Conservation (phyloP, 2,329 filamentous ascomycete genomes). For the Cladosporium halotolerans region DNA sequence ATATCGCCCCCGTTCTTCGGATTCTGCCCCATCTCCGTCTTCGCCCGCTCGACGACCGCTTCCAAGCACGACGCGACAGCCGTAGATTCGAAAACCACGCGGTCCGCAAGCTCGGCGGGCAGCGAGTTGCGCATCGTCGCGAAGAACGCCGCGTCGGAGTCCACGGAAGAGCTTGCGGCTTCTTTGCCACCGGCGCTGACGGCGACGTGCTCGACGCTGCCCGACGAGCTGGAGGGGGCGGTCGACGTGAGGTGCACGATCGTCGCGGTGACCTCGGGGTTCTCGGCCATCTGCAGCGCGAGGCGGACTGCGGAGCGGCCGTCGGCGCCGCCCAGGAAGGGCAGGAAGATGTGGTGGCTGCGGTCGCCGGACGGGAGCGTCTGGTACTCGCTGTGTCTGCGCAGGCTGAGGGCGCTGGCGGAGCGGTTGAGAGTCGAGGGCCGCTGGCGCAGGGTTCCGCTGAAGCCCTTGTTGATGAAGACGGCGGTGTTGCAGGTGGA, state of each 20-base stretch:
- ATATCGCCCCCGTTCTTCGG: constrained; percentile 64
- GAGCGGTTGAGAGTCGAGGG: constrained; percentile 41
- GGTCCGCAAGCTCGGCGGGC: constrained; percentile 42
- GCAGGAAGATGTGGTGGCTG: constrained; percentile 77
- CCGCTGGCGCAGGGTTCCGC: constrained; percentile 36
- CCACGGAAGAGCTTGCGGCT: not conserved
- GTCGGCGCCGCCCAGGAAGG: constrained; percentile 79
- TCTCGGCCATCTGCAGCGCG: constrained; percentile 76
- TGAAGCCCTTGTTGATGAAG: constrained; percentile 69
- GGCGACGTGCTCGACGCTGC: constrained; percentile 9
- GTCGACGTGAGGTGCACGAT: constrained; percentile 52
- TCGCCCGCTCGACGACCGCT: constrained; percentile 49
- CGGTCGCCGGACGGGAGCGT: constrained; percentile 56
- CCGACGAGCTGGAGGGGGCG: not conserved
- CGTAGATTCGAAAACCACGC: constrained; percentile 54
- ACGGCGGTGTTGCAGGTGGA: constrained; percentile 66
- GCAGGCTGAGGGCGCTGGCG: constrained; percentile 53
- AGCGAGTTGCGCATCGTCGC: constrained; percentile 51
- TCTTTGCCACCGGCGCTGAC: not conserved
- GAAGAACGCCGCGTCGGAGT: constrained; percentile 49
- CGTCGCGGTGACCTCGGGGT: constrained; percentile 70
- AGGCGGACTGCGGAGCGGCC: constrained; percentile 74
- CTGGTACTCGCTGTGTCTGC: constrained; percentile 50
- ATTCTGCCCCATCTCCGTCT: constrained; percentile 53
- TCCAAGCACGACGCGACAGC: constrained; percentile 36